Evolutionary conservation across 495 filamentous ascomycete species (phyloP), one percentile per base, ranked within the genome.

Genomic region (Podospora appendiculata): DNA sequence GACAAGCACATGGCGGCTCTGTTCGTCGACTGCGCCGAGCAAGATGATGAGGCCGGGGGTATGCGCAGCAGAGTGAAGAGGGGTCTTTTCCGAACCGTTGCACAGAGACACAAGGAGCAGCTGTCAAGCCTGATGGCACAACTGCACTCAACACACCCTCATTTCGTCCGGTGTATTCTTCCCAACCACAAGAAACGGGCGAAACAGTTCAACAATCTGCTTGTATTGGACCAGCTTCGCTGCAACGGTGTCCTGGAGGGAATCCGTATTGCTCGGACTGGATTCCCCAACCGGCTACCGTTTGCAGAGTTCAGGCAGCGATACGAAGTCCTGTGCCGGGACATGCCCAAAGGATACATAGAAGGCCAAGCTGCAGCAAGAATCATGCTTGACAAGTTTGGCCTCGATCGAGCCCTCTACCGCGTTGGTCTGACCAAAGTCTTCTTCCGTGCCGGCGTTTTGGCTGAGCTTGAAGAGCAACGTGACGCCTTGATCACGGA

Each of bases 181-280:
- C 94, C 94, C 12, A 99, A 99, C 62, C 93, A 99, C 75, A 95
- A 92, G 70, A 99, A 99, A 67, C 79, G 85, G n/a, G 89, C 94
- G 2, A 97, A 96, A 70, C 86, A 89, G 66, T 83, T 96, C 60
- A 86, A 87, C 59, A 87, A 88, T 1, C 83, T 88, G 2, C 77
- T 97, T 6, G 94, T 99, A 2, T 73, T 99, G 14, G 94, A 99
- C 61, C 94, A 99, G 65, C 75, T 99, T 6, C 83, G 94, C 34
- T 99, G 94, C 68, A 99, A 99, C 64, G 94, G 94, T 85, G 94
- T 99, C 4, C 77, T 99, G 6, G 94, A 99, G 68, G 94, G 94
- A 44, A 99, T 99, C 63, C 78, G 94, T 50, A 99, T 99, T 66
- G 94, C 94, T 11, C 82, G 94, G 11, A 99, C 93, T 32, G 94